Evolutionary conservation across 257 asterid species (phyloP).

Genomic region (Nicotiana sylvestris): DNA sequence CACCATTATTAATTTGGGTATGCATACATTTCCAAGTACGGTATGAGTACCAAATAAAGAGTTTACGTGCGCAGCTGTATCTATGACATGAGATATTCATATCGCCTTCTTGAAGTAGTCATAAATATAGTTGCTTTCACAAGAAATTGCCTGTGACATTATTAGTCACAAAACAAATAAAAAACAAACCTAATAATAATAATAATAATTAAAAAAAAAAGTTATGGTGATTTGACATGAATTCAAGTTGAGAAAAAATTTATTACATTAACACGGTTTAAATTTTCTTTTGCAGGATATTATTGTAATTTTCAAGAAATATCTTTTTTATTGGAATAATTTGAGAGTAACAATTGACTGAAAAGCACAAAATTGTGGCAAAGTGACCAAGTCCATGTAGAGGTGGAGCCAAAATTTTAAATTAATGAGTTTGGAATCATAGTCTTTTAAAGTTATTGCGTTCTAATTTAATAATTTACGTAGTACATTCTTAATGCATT

Average conservation of each 20-base stretch:
- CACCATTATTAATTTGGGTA: background rate
- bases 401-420: no score
- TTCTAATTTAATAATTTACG: no score
- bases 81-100: constrained; percentile 11
- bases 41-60: constrained; percentile 20
- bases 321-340: background rate
- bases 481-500: no score
- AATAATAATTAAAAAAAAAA: no score
- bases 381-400: no score
- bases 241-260: no score
- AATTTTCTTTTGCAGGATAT: background rate
- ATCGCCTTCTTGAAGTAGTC: no score
- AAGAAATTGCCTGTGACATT: constrained; percentile 14
- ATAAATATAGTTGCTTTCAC: constrained; percentile 10
- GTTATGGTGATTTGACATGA: background rate
- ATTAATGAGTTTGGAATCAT: accelerated
- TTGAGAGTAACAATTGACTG: background rate
- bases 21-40: background rate
- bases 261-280: background rate
- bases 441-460: no score
- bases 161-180: constrained; percentile 4
- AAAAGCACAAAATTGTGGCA: no score
- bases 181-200: background rate
- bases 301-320: background rate
- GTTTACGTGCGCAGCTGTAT: constrained; percentile 39